Conservation (phyloP, 345 rosid species). For the Brassica rapa region DNA sequence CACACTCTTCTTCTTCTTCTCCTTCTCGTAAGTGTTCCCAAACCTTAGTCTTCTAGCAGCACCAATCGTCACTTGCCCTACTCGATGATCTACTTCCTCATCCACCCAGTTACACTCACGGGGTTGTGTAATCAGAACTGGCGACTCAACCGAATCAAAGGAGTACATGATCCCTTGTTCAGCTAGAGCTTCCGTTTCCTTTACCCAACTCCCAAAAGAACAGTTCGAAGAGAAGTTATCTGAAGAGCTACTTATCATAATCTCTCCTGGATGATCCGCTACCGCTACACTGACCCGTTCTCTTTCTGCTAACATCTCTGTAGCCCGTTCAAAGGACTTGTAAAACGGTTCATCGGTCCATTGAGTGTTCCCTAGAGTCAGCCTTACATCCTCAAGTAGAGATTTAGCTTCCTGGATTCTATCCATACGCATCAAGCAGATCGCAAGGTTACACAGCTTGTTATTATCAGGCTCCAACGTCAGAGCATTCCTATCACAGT, state of each 20-base stretch:
- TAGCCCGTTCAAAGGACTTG: conserved; percentile 62
- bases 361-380: conserved; percentile 32
- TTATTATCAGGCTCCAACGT: conserved; percentile 64
- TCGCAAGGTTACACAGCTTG: conserved; percentile 72
- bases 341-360: conserved; percentile 50
- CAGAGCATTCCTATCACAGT: conserved; percentile 59
- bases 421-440: conserved; percentile 74
- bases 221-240: conserved; percentile 24
- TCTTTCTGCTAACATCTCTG: conserved; percentile 49
- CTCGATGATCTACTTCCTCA: conserved; percentile 23
- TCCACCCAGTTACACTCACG: conserved; percentile 11
- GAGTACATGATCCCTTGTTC: conserved; percentile 2
- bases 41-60: conserved; percentile 37
- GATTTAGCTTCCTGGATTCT: conserved; percentile 64
- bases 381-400: conserved; percentile 55
- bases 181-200: background rate
- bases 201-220: background rate
- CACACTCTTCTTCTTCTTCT: background rate
- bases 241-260: conserved; percentile 14
- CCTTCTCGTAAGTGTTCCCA: background rate
- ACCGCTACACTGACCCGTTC: conserved; percentile 19
- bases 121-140: conserved; percentile 43
- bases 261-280: background rate
- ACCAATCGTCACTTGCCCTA: conserved; percentile 16
- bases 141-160: conserved; percentile 12